These are phyloP conservation scores for Ogataea salicorniae DNA, from an alignment of 805 yeast genomes.

Conservation along the genomic window DNA sequence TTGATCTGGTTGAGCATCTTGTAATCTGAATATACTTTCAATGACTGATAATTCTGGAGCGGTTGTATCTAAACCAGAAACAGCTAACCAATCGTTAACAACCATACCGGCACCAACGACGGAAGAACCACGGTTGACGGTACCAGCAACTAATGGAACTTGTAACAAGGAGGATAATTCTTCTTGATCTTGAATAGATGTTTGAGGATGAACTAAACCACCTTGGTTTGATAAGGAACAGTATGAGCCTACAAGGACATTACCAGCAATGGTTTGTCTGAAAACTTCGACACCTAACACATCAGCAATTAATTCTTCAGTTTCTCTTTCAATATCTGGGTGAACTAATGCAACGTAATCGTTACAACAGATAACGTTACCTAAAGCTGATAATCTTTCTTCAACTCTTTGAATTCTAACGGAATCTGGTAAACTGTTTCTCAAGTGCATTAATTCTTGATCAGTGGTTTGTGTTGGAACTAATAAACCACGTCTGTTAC, in stretches of 20 bases:
- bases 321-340: conserved; percentile 98
- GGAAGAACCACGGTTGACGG: conserved; percentile 94
- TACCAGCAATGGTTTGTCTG: conserved; percentile 98
- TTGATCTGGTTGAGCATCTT: conserved; percentile 85
- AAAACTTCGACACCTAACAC: conserved; percentile 98
- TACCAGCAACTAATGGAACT: conserved; percentile 98
- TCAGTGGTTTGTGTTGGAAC: conserved; percentile 98
- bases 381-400: conserved; percentile 93
- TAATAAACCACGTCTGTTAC: conserved; percentile 93
- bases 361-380: conserved; percentile 97
- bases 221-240: conserved; percentile 95
- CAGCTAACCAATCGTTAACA: conserved; percentile 97
- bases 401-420: conserved; percentile 97
- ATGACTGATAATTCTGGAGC: conserved; percentile 97
- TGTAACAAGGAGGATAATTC: conserved; percentile 92
- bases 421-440: conserved; percentile 92
- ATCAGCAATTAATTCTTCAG: conserved; percentile 97
- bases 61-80: conserved; percentile 94
- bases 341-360: conserved; percentile 98
- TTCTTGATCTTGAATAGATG: conserved; percentile 96
- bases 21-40: conserved; percentile 91
- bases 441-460: conserved; percentile 94
- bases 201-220: conserved; percentile 97
- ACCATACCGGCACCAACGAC: conserved; percentile 99
- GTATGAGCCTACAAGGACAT: conserved; percentile 94